Base-by-base conservation (phyloP, 2,329 filamentous ascomycete genomes). In the Aspergillus sclerotialis region DNA sequence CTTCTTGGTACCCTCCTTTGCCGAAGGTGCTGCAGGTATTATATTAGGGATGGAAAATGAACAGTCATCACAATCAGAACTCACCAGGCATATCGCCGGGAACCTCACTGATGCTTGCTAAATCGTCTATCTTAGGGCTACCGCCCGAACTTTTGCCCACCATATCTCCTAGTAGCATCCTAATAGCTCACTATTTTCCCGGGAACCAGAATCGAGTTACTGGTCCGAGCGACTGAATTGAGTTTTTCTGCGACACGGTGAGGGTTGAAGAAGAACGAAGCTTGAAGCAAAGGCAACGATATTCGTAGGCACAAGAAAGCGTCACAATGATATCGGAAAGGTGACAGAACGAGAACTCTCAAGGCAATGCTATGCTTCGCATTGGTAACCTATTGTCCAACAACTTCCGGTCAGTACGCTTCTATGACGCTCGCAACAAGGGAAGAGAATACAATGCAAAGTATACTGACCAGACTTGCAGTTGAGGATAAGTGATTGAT, bases 81-180 rank as follows among this genome's bases (percentile, higher is more conserved):
- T 60, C 58, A 65, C 62, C 60, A 45, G 58, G 46, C 45, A 56
- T 50, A 38, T 57, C 51, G 39, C 49, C 53, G 29, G 61, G 56
- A 30, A 61, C 44, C 48, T 65, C 62, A 41, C 56, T 61, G 42
- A 65, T 65, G 38, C 62, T 63, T 35, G 59, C 51, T 25, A 65
- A 55, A 40, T 64, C 58, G 34, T 58, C 53, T 37, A 55, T 46
- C 43, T 60, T 50, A 36, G 58, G 50, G 46, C 49, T 62, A 42
- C 49, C 49, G 40, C 52, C 46, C 40, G 45, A 39, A 40, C 55
- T 50, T 42, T 64, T 58, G 39, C 49, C 51, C 37, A 58, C 55
- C 60, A 65, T 64, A 43, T 52, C 51, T 48, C 53, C 58, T 40
- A 55, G 39, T 39, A 60, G 46, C 58, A 62, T 61, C 33, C 43